Base-by-base conservation (phyloP, 257 asterid species). In the Solanum chilense region DNA sequence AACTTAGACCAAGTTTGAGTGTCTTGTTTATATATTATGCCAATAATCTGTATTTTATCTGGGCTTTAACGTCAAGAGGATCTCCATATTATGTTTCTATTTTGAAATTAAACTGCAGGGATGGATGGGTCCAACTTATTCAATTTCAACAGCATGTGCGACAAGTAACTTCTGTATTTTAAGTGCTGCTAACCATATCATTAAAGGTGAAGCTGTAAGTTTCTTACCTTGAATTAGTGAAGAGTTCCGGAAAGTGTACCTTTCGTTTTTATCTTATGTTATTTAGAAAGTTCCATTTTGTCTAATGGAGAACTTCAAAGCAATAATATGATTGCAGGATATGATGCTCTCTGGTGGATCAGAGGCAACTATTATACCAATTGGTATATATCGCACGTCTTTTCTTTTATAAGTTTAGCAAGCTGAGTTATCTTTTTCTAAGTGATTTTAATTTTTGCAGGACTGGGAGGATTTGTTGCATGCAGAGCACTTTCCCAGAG, bases 401-500 rank as follows among this genome's bases (percentile, higher is more conserved):
- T 76, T n/a, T 27, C 42, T 66, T 81, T 10, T 47, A 31, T 45
- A 76, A 20, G 62, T 75, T 77, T 81, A 12, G 42, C 39, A 21
- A 80, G 71, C 58, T 81, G 29, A 7, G 14, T 41, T 81, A 12
- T 58, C 20, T 47, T 18, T 64, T 49, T 62, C 2, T 44, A 37
- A 52, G 13, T 29, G 82, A 12, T 41, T 39, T 45, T 78, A 27
- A 9, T 15, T 66, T 31, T 13, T 68, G 82, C 86, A 87, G 89
- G 90, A 75, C 85, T 94, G 88, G 97, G 94, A 86, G 97, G 96
- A 47, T 94, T 94, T 78, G 93, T 92, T 89, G 97, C 97, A 14
- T 94, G 96, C 90, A 92, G 94, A 89, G 95, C 97, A 87, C 89
- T 94, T 86, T 94, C 97, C 82, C 93, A 93, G 86, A 92, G 97